Conservation (phyloP, 495 filamentous ascomycete species). For the Neurospora pannonica region DNA sequence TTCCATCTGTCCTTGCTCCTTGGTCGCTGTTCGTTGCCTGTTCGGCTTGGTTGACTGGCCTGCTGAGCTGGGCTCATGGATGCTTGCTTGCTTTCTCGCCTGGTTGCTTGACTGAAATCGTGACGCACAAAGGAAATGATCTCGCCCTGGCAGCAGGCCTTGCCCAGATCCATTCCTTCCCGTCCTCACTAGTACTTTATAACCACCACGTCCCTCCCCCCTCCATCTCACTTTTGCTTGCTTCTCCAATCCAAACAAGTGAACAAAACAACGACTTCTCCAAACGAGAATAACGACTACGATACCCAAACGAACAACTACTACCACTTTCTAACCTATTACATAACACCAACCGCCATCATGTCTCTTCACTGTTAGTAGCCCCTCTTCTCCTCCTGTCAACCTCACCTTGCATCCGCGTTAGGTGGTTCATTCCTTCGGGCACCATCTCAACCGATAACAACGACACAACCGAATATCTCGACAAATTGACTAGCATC, state of each 20-base stretch:
- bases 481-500: background rate
- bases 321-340: background rate
- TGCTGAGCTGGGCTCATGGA: background rate
- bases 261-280: constrained; percentile 1
- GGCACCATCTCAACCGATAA: background rate
- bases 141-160: background rate
- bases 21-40: background rate
- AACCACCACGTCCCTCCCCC: constrained; percentile 7
- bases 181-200: constrained; percentile 4
- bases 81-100: background rate
- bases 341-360: constrained; percentile 18
- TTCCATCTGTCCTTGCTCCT: background rate
- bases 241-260: constrained; percentile 3
- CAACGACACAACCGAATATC: background rate
- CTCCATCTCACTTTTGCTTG: background rate
- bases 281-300: background rate
- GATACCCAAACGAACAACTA: background rate
- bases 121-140: constrained; percentile 22
- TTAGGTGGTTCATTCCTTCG: background rate
- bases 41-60: background rate
- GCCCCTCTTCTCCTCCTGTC: background rate
- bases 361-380: constrained; percentile 53
- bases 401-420: background rate
- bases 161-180: constrained; percentile 1
- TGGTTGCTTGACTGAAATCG: constrained; percentile 6